Evolutionary conservation across 257 asterid genomes (phyloP), one percentile per base, ranked within the genome.

Genomic region (Anisodus acutangulus): DNA sequence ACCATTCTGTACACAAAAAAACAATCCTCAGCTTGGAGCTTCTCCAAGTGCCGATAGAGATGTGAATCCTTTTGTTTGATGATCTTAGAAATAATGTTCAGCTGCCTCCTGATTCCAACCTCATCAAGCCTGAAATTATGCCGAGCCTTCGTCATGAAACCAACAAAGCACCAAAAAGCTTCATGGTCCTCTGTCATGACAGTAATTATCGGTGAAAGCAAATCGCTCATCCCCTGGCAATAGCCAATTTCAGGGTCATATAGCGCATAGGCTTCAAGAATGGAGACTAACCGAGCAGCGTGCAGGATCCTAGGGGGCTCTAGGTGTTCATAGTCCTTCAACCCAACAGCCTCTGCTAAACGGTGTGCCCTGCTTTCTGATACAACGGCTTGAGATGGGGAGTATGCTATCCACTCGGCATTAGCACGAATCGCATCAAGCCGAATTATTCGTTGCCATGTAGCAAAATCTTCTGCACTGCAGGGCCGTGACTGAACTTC

Each of bases 161-260:
- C 98, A 12, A 95, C 98, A 7, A 94, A 94, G 84, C 98, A 95
- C 98, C 98, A 95, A 93, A 95, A 95, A 76, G 98, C 98, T 86
- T 92, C 98, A 45, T 92, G 93, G 91, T 94, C 98, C 88, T 95
- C 98, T 10, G 91, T 88, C 88, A 95, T 90, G 1, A 95, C 97
- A 26, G 94, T 79, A 53, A 94, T 88, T 84, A 95, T 92, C 9
- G 98, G 98, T 79, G 98, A 93, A 2, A 94, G 94, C 43, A 95
- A 84, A 90, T 95, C 98, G 45, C 98, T 95, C 98, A 95, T 95
- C 58, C 98, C 98, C 85, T 95, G 98, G 90, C 98, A 95, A 84
- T 95, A 95, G 41, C 98, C 98, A 57, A 94, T 93, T 88, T 94
- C 98, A 3, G 97, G 92, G 88, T 94, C 98, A n/a, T 91, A 89